Percentiles rank a stretch among this genome's conserved stretches.
phyloP scores from a whole-genome alignment of 2,329 filamentous ascomycete species.

The Ceratocystis variospora region DNA sequence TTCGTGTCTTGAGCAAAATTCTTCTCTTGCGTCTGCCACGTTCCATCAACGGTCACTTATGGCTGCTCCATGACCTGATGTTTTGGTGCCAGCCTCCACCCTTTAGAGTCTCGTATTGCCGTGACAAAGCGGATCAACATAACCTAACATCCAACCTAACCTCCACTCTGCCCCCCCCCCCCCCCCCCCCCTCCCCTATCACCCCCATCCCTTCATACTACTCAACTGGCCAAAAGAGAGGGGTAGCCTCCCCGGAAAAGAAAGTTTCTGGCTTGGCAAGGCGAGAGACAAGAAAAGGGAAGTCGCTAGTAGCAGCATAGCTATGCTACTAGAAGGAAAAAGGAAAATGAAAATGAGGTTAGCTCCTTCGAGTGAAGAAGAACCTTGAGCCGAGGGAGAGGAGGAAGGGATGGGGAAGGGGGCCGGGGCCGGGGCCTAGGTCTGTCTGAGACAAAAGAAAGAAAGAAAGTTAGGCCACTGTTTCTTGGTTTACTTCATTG shows the following conservation, averaged over 20 bases:
- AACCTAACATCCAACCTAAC: neutral
- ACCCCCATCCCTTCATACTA: neutral
- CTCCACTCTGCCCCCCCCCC: neutral
- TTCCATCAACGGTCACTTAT: neutral
- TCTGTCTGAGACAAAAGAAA: neutral
- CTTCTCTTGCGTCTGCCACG: neutral
- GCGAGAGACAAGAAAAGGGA: neutral
- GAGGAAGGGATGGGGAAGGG: neutral
- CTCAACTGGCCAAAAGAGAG: neutral
- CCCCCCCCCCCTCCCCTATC: neutral
- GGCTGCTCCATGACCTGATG: neutral
- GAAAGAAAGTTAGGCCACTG: neutral
- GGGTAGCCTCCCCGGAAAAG: neutral
- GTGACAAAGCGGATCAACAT: neutral
- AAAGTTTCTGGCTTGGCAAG: neutral
- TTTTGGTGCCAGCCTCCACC: neutral
- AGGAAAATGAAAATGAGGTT: neutral
- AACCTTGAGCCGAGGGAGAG: no score
- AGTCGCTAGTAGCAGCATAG: neutral
- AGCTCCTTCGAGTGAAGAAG: neutral
- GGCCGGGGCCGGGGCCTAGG: neutral
- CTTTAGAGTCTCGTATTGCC: neutral
- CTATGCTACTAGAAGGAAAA: neutral
- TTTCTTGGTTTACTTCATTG: neutral
- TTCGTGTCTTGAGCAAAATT: neutral